Evolutionary conservation across 352 stramenopile species (phyloP).

Genomic region (Blastocystis sp.): DNA sequence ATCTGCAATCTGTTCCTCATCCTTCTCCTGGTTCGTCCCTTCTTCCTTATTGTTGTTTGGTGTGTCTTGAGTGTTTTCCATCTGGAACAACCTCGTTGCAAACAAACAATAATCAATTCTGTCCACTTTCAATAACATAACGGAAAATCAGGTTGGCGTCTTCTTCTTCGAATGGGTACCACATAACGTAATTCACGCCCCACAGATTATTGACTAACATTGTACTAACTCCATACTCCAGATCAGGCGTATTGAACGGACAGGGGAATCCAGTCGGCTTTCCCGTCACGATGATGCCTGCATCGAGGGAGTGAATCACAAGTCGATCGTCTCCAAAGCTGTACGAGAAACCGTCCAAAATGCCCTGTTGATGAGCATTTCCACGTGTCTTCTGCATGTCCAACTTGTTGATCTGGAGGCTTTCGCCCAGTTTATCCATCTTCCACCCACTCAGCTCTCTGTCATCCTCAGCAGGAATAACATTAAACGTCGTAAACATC

Average conservation of each 20-base stretch:
- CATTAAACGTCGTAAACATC: slow-evolving; percentile 42
- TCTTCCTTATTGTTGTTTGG: background rate
- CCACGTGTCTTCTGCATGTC: slow-evolving; percentile 32
- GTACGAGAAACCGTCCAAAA: slow-evolving; percentile 45
- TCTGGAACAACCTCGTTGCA: background rate
- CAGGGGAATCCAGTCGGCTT: slow-evolving; percentile 56
- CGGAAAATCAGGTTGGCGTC: slow-evolving; percentile 34
- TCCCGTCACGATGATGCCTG: background rate
- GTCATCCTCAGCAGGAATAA: slow-evolving; percentile 10
- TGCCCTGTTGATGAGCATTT: slow-evolving; percentile 48
- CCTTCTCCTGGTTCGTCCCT: background rate
- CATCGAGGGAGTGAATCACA: slow-evolving; percentile 3
- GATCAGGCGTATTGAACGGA: slow-evolving; percentile 47
- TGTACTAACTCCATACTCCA: slow-evolving; percentile 35
- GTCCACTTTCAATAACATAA: background rate
- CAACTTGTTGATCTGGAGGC: slow-evolving; percentile 20
- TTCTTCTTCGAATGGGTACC: slow-evolving; percentile 55
- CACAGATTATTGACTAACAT: slow-evolving; percentile 61
- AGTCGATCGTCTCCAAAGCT: background rate
- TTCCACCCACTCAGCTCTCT: background rate
- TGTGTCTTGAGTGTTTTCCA: background rate
- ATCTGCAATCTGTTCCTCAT: background rate
- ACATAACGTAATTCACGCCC: slow-evolving; percentile 62
- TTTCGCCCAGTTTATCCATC: slow-evolving; percentile 53
- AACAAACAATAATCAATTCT: background rate